Evolutionary conservation across 2,329 filamentous ascomycete genomes (phyloP), one percentile per base, ranked within the genome.

Genomic region (Trichoderma sp.): DNA sequence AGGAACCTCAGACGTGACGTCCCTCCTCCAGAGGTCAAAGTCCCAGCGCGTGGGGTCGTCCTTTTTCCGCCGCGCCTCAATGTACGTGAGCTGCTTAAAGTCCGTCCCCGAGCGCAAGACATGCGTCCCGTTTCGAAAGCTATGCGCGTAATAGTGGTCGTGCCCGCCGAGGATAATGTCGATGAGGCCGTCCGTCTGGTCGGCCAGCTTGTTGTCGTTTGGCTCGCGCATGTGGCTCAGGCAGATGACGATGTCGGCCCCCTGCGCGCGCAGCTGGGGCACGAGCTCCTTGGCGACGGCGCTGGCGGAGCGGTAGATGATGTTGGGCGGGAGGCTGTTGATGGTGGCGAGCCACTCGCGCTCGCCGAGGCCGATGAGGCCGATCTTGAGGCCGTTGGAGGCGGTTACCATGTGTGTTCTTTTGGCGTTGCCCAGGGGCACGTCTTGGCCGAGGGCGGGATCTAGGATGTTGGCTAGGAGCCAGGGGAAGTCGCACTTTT

Each of bases 41-140:
- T 94, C 86, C 92, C 92, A 97, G 19, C 83, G 83, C 17, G 72
- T 73, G 17, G 73, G 68, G 19, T 73, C 71, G 72, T 79, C 71
- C 1, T 74, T 65, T 68, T 83, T 86, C 24, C 86, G 82, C 70
- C 91, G 85, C 1, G 87, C 90, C 75, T 96, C 91, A 60, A 97
- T 84, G 73, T 96, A 96, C 73, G 91, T 95, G 41, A 97, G 80
- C 74, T 97, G 91, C 78, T 95, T 96, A 78, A 97, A 97, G 75
- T 97, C 93, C 19, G 89, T 92, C 0, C 93, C 93, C 0, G 91
- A 96, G 1, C 93, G 86, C n/a, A 97, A 80, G 3, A 96, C 86
- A 72, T 97, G 93, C 0, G 87, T 91, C 9, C 89, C 89, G 67
- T 93, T 93, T 75, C 95, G 84, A 63, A 93, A 73, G 63, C 83